phyloP scores from a whole-genome alignment of 2,329 filamentous ascomycete genomes.

The Lachnellula arida region DNA sequence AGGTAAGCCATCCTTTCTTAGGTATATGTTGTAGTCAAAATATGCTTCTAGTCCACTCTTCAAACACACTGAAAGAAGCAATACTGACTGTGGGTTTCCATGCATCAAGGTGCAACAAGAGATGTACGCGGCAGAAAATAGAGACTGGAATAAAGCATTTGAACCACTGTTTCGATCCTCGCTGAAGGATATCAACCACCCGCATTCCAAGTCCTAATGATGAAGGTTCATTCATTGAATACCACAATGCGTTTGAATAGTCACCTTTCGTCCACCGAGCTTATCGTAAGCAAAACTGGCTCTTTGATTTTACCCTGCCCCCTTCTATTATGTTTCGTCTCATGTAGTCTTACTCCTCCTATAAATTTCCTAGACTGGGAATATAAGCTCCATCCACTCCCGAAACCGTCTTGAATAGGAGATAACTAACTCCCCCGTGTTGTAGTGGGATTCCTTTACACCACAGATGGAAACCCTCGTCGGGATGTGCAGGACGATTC shows the following conservation, averaged over 20 bases:
- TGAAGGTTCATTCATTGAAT: conserved; percentile 19
- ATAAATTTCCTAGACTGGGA: no score
- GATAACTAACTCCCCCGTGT: no score
- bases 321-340: no score
- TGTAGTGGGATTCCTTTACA: conserved; percentile 15
- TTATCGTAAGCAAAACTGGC: conserved; percentile 1
- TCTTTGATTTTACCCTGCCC: no score
- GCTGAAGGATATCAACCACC: conserved; percentile 4
- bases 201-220: conserved; percentile 9
- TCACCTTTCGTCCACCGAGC: conserved; percentile 16
- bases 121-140: conserved; percentile 14
- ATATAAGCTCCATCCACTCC: no score
- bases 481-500: conserved; percentile 8
- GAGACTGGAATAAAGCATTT: conserved; percentile 19
- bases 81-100: neutral
- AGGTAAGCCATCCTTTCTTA: neutral
- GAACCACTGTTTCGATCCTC: conserved; percentile 15
- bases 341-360: no score
- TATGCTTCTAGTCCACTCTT: neutral
- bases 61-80: neutral
- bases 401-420: no score
- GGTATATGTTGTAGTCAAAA: neutral
- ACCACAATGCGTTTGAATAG: conserved; percentile 13
- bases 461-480: conserved; percentile 15
- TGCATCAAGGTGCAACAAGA: conserved; percentile 13